Evolutionary conservation across 2,329 filamentous ascomycete genomes (phyloP).

Genomic region (Sporothrix mexicana): DNA sequence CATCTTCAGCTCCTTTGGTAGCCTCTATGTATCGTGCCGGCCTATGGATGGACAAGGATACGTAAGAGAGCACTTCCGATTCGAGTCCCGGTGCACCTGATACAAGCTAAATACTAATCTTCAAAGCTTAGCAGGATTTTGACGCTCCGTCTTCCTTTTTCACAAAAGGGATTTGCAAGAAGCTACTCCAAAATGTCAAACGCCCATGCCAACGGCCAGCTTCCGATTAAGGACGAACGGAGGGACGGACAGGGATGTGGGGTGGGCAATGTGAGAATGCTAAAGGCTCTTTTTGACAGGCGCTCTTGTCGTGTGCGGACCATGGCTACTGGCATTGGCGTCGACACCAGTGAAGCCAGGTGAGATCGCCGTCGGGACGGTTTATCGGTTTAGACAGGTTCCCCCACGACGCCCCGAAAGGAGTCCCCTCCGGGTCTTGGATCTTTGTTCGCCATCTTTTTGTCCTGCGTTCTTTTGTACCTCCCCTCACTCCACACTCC

Average conservation of each 20-base stretch:
- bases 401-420: background rate
- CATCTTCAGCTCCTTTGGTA: background rate
- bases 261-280: background rate
- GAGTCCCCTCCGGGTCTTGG: background rate
- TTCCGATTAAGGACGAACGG: slow-evolving; percentile 24
- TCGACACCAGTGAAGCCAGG: background rate
- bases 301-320: background rate
- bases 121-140: background rate
- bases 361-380: slow-evolving; percentile 1
- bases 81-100: slow-evolving; percentile 1
- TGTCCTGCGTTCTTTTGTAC: background rate
- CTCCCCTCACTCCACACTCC: slow-evolving; percentile 8
- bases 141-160: too few relatives aligned
- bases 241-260: background rate
- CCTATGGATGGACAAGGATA: slow-evolving; percentile 7
- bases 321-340: background rate
- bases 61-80: slow-evolving; percentile 24
- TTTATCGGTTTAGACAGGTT: background rate
- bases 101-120: background rate
- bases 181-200: background rate
- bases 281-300: background rate
- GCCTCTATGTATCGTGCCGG: background rate
- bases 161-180: too few relatives aligned
- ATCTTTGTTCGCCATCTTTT: background rate
- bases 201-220: slow-evolving; percentile 11